Evolutionary conservation across 164 flowering plant genomes (phyloP).

Genomic region (Malania oleifera): DNA sequence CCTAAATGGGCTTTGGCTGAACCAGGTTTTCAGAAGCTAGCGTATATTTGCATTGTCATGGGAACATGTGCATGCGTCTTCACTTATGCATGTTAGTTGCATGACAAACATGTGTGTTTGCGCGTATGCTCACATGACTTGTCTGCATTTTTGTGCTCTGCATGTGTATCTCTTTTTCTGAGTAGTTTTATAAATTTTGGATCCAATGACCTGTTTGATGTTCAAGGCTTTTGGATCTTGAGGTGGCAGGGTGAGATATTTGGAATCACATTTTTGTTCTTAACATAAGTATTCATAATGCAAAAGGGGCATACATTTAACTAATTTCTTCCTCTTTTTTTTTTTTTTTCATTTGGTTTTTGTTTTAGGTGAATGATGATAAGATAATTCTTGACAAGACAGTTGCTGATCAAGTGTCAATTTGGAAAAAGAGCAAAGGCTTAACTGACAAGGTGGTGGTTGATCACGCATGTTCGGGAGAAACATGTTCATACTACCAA

Average conservation of each 20-base stretch:
- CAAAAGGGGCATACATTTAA: background rate
- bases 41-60: no score
- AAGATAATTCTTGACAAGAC: slow-evolving; percentile 75
- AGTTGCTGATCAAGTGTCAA: slow-evolving; percentile 78
- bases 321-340: background rate
- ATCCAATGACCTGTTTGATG: no score
- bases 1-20: no score
- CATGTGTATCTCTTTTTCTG: background rate
- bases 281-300: background rate
- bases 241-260: no score
- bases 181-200: no score
- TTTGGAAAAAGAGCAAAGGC: slow-evolving; percentile 77
- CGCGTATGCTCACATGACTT: background rate
- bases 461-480: slow-evolving; percentile 80
- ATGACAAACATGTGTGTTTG: background rate
- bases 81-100: background rate
- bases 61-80: background rate
- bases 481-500: slow-evolving; percentile 72
- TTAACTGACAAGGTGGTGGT: slow-evolving; percentile 52
- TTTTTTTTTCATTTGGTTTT: slow-evolving; percentile 13
- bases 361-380: slow-evolving; percentile 70
- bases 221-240: no score
- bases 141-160: background rate
- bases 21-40: no score
- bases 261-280: background rate